Base-by-base conservation (phyloP, 2,329 filamentous ascomycete genomes). In the Aurifilum marmelostoma region DNA sequence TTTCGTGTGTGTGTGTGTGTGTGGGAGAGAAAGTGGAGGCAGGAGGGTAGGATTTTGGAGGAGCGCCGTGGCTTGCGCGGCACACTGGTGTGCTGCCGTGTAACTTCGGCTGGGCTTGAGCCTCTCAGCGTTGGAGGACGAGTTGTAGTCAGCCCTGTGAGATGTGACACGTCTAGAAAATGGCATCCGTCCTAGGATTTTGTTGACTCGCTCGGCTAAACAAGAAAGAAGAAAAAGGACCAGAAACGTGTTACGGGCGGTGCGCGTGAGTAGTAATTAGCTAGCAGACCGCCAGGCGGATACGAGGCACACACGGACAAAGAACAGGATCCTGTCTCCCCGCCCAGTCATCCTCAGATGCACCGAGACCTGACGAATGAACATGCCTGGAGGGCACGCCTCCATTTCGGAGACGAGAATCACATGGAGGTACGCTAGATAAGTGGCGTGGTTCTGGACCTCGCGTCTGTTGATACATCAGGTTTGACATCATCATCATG, bases 161-260 rank as follows among this genome's bases (percentile, higher is more conserved):
- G 60, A 69, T 64, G 60, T 69, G 67, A 69, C 63, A 54, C 52
- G 67, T 71, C 69, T 65, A 32, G n/a, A 47, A 68, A 43, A n/a
- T 47, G 43, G n/a, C 43, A 18, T 47, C 43, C 43, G 6, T 47
- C 43, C 18, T 58, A 32, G 24, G 54, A 8, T 47, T n/a, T 47
- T 47, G 54, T 58, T 58, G 54, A 58, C 54, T 58, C 54, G 54
- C 29, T 58, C 29, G 54, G 54, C 32, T 58, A 32, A 34, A 11
- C 8, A n/a, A 21, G 2, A 21, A 27, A 37, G 34, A 21, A 18
- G 27, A 41, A 37, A 41, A 14, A 60, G n/a, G 11, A 37, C 24
- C n/a, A 24, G 29, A 16, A 29, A 29, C 14, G 8, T 29, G 8
- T 56, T 27, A 29, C 24, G 24, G 3, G 24, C 14, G 6, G 52